Evolutionary conservation across 768 basidiomycete genomes (phyloP).

Genomic region (Tulasnella sp.): DNA sequence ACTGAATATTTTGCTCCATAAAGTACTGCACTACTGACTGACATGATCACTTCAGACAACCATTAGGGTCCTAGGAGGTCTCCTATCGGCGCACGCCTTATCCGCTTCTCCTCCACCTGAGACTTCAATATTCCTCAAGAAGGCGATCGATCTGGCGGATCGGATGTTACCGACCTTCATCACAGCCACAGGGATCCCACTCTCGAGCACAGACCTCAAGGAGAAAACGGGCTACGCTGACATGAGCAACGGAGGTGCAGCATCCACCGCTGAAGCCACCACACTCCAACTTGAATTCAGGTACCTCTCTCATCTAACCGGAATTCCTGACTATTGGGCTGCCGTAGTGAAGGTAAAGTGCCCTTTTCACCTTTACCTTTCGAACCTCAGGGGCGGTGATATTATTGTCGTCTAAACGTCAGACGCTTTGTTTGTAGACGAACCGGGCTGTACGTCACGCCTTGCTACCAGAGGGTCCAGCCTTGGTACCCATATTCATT

Average conservation of each 20-base stretch:
- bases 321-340: slow-evolving; percentile 68
- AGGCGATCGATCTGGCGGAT: slow-evolving; percentile 73
- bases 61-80: slow-evolving; percentile 82
- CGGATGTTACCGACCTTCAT: slow-evolving; percentile 77
- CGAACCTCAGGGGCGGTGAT: too few relatives aligned
- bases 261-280: slow-evolving; percentile 76
- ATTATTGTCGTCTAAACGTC: too few relatives aligned
- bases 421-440: background rate
- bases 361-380: too few relatives aligned
- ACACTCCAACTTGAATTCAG: slow-evolving; percentile 86
- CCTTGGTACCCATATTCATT: slow-evolving; percentile 77
- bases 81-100: slow-evolving; percentile 76
- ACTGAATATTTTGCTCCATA: background rate
- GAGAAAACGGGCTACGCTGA: slow-evolving; percentile 49
- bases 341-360: slow-evolving; percentile 54
- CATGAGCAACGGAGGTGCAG: slow-evolving; percentile 44
- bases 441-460: background rate
- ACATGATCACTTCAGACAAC: slow-evolving; percentile 53
- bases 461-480: slow-evolving; percentile 32
- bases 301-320: slow-evolving; percentile 72
- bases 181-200: slow-evolving; percentile 68
- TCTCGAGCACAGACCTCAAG: slow-evolving; percentile 67
- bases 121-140: slow-evolving; percentile 59
- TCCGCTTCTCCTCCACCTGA: slow-evolving; percentile 33
- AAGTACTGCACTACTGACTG: slow-evolving; percentile 9